Evolutionary conservation across 495 filamentous ascomycete genomes (phyloP).

Genomic region (Cladorrhinum samala): DNA sequence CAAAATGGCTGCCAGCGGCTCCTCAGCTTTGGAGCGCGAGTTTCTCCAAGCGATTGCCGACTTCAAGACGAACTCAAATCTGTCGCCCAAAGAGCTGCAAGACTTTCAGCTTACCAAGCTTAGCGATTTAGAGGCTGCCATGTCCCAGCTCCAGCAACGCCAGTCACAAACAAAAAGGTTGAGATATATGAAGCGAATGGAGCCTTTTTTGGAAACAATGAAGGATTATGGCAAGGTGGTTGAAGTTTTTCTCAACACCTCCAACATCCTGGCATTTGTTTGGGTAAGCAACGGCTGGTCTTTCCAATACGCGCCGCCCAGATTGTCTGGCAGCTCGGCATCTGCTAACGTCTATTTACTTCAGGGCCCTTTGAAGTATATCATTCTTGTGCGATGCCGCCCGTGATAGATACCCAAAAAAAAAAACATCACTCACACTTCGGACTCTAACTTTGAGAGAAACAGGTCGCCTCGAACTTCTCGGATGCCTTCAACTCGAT

Average conservation of each 20-base stretch:
- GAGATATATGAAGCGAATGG: conserved; percentile 25
- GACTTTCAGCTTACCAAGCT: background rate
- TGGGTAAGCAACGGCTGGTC: background rate
- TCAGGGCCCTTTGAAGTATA: background rate
- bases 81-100: too few species aligned
- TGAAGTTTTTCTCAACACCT: background rate
- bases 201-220: conserved; percentile 36
- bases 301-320: background rate
- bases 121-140: background rate
- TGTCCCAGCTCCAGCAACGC: background rate
- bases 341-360: background rate
- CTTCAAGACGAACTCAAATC: too few species aligned
- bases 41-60: too few species aligned
- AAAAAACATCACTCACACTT: too few species aligned
- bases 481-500: background rate
- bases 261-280: background rate
- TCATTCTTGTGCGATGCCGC: background rate
- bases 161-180: background rate
- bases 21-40: too few species aligned
- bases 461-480: background rate
- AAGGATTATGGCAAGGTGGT: conserved; percentile 31
- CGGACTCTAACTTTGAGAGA: background rate
- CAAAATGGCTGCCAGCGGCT: too few species aligned
- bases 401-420: too few species aligned
- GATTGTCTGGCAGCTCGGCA: background rate